Conservation (phyloP, 2,329 filamentous ascomycete species). For the Thelonectria olida region DNA sequence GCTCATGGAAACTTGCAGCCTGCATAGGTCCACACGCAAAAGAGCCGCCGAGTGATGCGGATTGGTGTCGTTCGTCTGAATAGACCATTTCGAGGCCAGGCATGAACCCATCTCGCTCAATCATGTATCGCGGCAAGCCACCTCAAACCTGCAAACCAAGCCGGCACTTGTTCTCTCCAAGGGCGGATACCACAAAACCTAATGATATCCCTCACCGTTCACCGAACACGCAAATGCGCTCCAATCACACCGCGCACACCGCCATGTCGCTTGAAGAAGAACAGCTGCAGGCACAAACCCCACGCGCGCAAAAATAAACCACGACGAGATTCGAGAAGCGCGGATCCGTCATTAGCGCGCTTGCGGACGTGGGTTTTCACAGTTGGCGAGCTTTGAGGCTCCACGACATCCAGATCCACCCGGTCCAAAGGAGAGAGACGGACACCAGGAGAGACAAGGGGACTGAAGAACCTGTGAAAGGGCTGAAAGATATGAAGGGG, state of each 20-base stretch:
- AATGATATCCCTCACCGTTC: not conserved
- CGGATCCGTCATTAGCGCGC: conserved; percentile 38
- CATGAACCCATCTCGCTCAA: too few relatives aligned
- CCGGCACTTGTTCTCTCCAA: too few relatives aligned
- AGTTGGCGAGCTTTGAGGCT: conserved; percentile 21
- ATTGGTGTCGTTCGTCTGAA: too few relatives aligned
- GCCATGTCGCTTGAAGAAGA: conserved; percentile 16
- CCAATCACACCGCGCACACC: conserved; percentile 15
- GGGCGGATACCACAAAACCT: not conserved
- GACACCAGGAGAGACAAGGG: conserved; percentile 21
- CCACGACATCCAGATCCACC: conserved; percentile 37
- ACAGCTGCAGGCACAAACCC: conserved; percentile 4
- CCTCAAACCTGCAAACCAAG: too few relatives aligned
- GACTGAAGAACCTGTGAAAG: not conserved
- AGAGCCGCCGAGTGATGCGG: too few relatives aligned
- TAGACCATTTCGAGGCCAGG: too few relatives aligned
- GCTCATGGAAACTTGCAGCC: too few relatives aligned
- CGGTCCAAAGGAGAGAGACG: conserved; percentile 38
- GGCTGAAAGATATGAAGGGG: not conserved
- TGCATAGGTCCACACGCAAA: too few relatives aligned
- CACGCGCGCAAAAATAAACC: not conserved
- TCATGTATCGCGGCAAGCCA: too few relatives aligned
- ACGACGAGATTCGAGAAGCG: conserved; percentile 23
- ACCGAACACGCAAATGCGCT: conserved; percentile 12
- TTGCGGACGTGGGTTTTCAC: conserved; percentile 22